Base-by-base conservation (phyloP, 1,284 basidiomycete species). In the Melampsora occidentalis region DNA sequence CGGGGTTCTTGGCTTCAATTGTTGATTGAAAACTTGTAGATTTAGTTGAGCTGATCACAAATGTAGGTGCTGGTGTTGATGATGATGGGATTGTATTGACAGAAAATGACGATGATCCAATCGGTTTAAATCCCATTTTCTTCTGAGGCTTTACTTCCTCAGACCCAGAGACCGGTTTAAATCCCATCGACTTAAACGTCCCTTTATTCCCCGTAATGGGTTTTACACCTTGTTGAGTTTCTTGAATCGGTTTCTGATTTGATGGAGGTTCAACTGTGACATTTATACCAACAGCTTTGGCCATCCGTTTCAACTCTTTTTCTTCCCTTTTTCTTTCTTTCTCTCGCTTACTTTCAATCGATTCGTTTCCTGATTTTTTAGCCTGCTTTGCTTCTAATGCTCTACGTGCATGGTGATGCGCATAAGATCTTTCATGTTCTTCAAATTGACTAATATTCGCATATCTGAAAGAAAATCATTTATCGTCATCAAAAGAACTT, bases 341-440 rank as follows among this genome's bases (percentile, higher is more conserved):
- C 35, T 76, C 73, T 22, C 67, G 25, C 35, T 57, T 49, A n/a
- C 31, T 57, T 64, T 76, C 73, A 18, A 49, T 35, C 16, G 73
- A 76, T n/a, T 28, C 35, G 5, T 68, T 68, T 5, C 33, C 68
- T 10, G 61, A 25, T 64, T 65, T 69, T 16, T 67, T 35, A 7
- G 67, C 59, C 65, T 76, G 53, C 65, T 76, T 76, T 20, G 73
- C 66, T 39, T 76, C 73, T 33, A 76, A 20, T 6, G 73, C 73
- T 48, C 73, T 57, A 48, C 31, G 59, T 4, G 73, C 73, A 69
- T 76, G 73, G 46, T 69, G 73, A 63, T 76, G 73, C 9, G 73
- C 73, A 69, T 76, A 76, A 14, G 73, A 76, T 25, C 73, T 59
- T 76, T 76, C 73, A 69, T 76, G 73, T n/a, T 76, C 73, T 35